Conservation (phyloP, 1,139 yeast genomes). For the Taphrina sp. region DNA sequence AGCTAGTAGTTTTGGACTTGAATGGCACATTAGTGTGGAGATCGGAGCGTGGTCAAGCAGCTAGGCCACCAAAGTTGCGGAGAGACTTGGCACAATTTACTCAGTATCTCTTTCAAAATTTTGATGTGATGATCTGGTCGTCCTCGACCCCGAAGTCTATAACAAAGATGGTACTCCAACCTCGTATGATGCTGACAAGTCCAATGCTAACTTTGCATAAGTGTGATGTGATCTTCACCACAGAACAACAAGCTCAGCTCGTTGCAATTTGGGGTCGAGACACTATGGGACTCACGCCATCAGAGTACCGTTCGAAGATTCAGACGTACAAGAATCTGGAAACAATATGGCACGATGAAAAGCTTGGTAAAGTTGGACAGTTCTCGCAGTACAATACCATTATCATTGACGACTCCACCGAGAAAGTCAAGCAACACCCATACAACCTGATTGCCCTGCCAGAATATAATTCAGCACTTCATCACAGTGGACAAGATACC, state of each 20-base stretch:
- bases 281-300: constrained; percentile 20
- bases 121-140: constrained; percentile 33
- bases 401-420: constrained; percentile 24
- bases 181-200: no score
- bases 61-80: constrained; percentile 8
- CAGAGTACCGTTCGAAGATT: constrained; percentile 8
- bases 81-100: constrained; percentile 15
- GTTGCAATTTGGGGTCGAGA: constrained; percentile 31
- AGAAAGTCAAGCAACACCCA: constrained; percentile 29
- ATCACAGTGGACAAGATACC: constrained; percentile 6
- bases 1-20: constrained; percentile 26
- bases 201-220: background rate
- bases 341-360: constrained; percentile 10
- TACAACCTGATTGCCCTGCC: constrained; percentile 28
- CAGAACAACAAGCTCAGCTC: constrained; percentile 16
- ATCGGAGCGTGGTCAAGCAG: constrained; percentile 1
- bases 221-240: constrained; percentile 18
- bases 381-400: constrained; percentile 24
- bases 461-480: constrained; percentile 5
- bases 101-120: constrained; percentile 19
- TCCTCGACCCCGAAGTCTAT: constrained; percentile 20
- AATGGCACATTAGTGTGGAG: constrained; percentile 31
- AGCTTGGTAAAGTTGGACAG: background rate
- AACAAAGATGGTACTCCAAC: constrained; percentile 3
- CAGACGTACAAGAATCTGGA: constrained; percentile 29